A percentile compares a stretch with the other conserved stretches of the same genome.
Evolutionary conservation across 1,139 yeast species (phyloP).

Genomic region (Entelexis paramagnoliae): DNA sequence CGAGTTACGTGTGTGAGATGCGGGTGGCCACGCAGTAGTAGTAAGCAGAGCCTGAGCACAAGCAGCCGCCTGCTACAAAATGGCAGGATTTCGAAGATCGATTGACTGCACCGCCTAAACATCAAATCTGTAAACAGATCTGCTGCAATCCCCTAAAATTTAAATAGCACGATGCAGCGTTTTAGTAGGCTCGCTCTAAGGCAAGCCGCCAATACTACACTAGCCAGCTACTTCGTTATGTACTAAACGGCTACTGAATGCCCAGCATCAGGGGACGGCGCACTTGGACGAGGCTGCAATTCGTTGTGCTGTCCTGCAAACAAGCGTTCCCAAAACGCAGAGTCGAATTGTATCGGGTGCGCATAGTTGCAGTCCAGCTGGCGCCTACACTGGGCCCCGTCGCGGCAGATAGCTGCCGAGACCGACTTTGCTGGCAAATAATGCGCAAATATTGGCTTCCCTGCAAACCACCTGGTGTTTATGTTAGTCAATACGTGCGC

Average conservation of each 20-base stretch:
- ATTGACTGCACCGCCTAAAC: too few species aligned
- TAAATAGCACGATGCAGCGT: too few species aligned
- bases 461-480: slow-evolving; percentile 74
- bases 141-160: too few species aligned
- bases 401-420: slow-evolving; percentile 64
- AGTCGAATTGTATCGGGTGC: slow-evolving; percentile 45
- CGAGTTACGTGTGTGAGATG: not conserved
- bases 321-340: slow-evolving; percentile 10
- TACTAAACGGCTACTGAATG: too few species aligned
- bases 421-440: slow-evolving; percentile 65
- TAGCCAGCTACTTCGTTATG: too few species aligned
- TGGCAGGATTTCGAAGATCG: too few species aligned
- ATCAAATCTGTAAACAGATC: too few species aligned
- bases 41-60: not conserved
- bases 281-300: not conserved
- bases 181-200: too few species aligned
- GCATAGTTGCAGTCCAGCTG: slow-evolving; percentile 81
- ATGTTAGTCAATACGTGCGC: slow-evolving; percentile 48
- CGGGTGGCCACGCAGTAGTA: not conserved
- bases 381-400: slow-evolving; percentile 57
- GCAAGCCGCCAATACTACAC: too few species aligned
- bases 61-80: too few species aligned
- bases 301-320: slow-evolving; percentile 19
- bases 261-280: too few species aligned
- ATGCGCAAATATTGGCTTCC: slow-evolving; percentile 72